These are phyloP conservation scores for Trametes coccinea DNA, from an alignment of 768 basidiomycete genomes.

Conservation along the genomic window DNA sequence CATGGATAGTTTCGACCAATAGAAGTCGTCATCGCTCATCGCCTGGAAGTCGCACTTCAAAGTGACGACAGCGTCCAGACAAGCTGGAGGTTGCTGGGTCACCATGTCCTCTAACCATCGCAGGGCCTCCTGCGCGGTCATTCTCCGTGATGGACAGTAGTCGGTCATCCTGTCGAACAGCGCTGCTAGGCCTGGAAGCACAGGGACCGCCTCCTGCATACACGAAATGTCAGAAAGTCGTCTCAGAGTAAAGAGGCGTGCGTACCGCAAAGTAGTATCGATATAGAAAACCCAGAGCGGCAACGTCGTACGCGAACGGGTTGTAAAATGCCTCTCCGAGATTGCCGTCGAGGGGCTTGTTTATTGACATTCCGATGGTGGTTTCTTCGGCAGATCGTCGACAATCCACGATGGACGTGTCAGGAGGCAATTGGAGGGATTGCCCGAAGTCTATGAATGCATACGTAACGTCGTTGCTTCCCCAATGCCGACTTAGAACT, in stretches of 20 bases:
- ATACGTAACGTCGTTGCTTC: not conserved
- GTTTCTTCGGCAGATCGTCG: not conserved
- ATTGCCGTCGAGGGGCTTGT: not conserved
- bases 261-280: not conserved
- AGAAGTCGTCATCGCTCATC: not conserved
- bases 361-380: not conserved
- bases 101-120: not conserved
- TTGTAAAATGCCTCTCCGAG: conserved; percentile 2
- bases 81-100: not conserved
- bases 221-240: not conserved
- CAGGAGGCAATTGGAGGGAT: not conserved
- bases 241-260: not conserved
- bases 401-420: not conserved
- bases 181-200: not conserved
- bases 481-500: not conserved
- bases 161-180: conserved; percentile 6
- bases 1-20: not conserved
- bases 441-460: not conserved
- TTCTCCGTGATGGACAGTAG: not conserved
- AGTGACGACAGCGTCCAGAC: not conserved
- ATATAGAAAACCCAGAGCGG: not conserved
- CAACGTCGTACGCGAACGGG: conserved; percentile 14
- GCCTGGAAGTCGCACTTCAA: not conserved
- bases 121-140: not conserved
- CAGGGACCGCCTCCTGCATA: not conserved